Evolutionary conservation across 164 flowering plant species (phyloP), one percentile per base, ranked within the genome.

Genomic region (Nymphaea thermarum): DNA sequence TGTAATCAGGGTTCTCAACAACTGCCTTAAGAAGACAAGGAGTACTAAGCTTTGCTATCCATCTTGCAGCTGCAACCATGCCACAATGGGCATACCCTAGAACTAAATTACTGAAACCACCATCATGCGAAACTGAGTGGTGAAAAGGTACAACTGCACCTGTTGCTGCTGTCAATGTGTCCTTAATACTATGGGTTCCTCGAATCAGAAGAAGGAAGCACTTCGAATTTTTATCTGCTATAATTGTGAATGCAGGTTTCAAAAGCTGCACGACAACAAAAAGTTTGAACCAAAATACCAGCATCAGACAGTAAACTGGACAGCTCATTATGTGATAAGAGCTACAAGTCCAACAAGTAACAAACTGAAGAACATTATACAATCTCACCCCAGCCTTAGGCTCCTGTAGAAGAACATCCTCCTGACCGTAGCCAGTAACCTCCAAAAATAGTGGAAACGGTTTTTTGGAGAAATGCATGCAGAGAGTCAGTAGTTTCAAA

Each of bases 61-160:
- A 94, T 73, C 97, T 91, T 71, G 98, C 98, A 44, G 97, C 97
- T 81, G 98, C 98, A 78, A 93, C 96, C 97, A 93, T 91, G 60
- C 98, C 98, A 74, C 94, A 91, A 63, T 91, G 98, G 53, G 98
- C 98, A 76, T 93, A 91, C 61, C 98, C 98, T 76, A 93, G 79
- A 70, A 93, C 81, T 73, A 91, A 72, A 81, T 91, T 86, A 78
- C 89, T 89, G 64, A 94, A 74, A 43, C 98, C 98, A 79, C 98
- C 98, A 79, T 94, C 91, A 79, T 89, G 83, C 75, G 91, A 71
- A 78, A 94, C 87, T 14, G 96, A 85, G 82, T 94, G 97, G 77
- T 94, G 98, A 78, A 94, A 94, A 63, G 98, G 98, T 61, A 87
- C 98, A 73, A 94, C 96, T 3, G 93, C 97, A 67, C 97, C 95